Conservation (phyloP, 768 basidiomycete species). For the Fomitopsis serialis region DNA sequence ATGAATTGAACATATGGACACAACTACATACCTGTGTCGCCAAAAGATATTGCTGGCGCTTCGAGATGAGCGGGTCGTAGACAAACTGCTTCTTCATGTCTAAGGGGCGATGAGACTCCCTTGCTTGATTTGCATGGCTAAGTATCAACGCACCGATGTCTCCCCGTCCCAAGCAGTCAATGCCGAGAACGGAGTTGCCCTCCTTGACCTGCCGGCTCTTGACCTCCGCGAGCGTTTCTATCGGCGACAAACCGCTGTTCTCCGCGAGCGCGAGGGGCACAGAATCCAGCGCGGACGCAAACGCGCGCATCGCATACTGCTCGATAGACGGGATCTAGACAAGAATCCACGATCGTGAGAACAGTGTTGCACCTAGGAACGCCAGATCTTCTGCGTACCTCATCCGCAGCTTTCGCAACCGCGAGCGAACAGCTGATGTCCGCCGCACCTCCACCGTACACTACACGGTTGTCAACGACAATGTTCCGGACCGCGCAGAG, state of each 20-base stretch:
- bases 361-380: too few species aligned
- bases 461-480: slow-evolving; percentile 91
- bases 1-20: neutral
- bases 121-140: neutral
- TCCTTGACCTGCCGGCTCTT: slow-evolving; percentile 90
- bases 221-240: slow-evolving; percentile 94
- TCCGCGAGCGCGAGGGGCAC: slow-evolving; percentile 95
- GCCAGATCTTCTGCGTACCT: slow-evolving; percentile 40
- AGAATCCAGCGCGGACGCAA: slow-evolving; percentile 91
- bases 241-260: slow-evolving; percentile 94
- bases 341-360: neutral
- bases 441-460: slow-evolving; percentile 97
- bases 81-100: slow-evolving; percentile 99
- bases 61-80: slow-evolving; percentile 95
- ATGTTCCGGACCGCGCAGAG: slow-evolving; percentile 96
- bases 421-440: slow-evolving; percentile 95
- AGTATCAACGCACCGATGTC: slow-evolving; percentile 64
- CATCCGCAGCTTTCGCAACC: slow-evolving; percentile 90
- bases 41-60: slow-evolving; percentile 92
- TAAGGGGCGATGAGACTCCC: slow-evolving; percentile 26
- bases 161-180: slow-evolving; percentile 84
- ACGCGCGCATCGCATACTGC: slow-evolving; percentile 99
- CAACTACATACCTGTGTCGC: slow-evolving; percentile 79
- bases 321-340: slow-evolving; percentile 89
- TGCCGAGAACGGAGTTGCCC: slow-evolving; percentile 79